A percentile compares a stretch with the other conserved stretches of the same genome.
Conservation (phyloP, 306 rosid species). For the Fragaria nilgerrensis region DNA sequence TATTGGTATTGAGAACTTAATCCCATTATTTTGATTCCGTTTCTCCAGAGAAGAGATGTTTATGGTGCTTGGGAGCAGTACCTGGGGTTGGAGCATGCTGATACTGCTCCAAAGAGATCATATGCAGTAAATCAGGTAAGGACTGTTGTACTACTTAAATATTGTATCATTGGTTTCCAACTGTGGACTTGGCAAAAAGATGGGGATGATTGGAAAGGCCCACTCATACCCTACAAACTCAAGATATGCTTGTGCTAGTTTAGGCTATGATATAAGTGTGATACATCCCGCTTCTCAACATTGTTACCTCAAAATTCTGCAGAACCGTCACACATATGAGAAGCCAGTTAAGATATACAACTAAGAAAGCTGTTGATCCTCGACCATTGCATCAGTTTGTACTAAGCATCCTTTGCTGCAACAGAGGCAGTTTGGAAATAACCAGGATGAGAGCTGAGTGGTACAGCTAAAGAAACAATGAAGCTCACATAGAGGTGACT, state of each 20-base stretch:
- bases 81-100: constrained; percentile 94
- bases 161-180: background rate
- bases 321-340: constrained; percentile 77
- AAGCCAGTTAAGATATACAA: constrained; percentile 79
- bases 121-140: constrained; percentile 71
- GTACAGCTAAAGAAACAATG: constrained; percentile 20
- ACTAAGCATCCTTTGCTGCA: constrained; percentile 14
- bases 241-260: background rate
- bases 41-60: constrained; percentile 69
- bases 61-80: constrained; percentile 99
- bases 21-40: constrained; percentile 12
- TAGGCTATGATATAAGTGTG: background rate
- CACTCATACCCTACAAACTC: background rate
- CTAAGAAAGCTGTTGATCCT: constrained; percentile 36
- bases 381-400: constrained; percentile 19
- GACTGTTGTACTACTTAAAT: background rate
- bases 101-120: constrained; percentile 69
- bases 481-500: constrained; percentile 23
- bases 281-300: constrained; percentile 5
- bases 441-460: constrained; percentile 18
- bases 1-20: background rate
- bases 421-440: constrained; percentile 17
- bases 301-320: constrained; percentile 44
- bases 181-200: background rate
- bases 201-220: background rate